phyloP scores from a whole-genome alignment of 1,284 basidiomycete species.

The Kwoniella shivajii region DNA sequence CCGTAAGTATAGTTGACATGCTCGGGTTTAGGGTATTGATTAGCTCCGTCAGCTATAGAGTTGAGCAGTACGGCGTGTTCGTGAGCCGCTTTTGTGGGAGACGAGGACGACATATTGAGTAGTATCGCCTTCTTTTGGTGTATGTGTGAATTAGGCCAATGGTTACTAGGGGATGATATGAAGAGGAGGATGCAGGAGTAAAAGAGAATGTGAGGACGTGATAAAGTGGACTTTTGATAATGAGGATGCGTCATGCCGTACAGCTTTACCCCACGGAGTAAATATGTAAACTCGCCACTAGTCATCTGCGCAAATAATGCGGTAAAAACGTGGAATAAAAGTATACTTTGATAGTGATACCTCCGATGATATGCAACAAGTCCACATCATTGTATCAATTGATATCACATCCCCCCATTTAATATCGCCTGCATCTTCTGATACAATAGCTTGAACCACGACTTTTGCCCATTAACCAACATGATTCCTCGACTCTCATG shows the following conservation, averaged over 20 bases:
- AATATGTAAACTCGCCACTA: background rate
- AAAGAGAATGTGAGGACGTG: background rate
- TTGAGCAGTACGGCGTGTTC: constrained; percentile 36
- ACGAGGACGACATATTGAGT: constrained; percentile 6
- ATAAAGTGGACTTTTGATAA: background rate
- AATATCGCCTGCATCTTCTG: too few species aligned
- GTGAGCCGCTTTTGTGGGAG: constrained; percentile 26
- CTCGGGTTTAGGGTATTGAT: constrained; percentile 56
- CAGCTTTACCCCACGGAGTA: background rate
- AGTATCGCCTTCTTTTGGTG: background rate
- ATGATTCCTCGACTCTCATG: too few species aligned
- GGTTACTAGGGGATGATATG: too few species aligned
- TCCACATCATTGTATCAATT: too few species aligned
- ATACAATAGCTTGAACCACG: too few species aligned
- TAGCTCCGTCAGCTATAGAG: constrained; percentile 42
- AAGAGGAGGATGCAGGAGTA: background rate
- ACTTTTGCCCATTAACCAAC: too few species aligned
- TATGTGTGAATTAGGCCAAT: background rate
- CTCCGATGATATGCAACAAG: too few species aligned
- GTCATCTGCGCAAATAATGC: background rate
- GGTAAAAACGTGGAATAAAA: too few species aligned
- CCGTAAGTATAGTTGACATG: constrained; percentile 75
- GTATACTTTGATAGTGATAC: too few species aligned
- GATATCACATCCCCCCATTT: too few species aligned
- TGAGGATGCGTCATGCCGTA: background rate